phyloP scores from a whole-genome alignment of 441 rosid species.

The Pelargonium citronellum region DNA sequence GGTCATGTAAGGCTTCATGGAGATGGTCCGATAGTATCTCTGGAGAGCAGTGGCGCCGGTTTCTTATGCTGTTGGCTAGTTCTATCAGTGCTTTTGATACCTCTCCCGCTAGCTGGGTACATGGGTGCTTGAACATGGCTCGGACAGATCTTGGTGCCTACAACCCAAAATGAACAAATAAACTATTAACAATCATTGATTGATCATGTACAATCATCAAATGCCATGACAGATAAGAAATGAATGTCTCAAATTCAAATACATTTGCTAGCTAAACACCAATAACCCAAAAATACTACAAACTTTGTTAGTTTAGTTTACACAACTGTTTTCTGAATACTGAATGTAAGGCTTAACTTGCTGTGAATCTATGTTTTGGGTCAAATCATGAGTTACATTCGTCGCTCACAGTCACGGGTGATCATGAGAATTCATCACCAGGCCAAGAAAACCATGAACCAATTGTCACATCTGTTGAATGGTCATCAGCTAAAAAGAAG shows the following conservation, averaged over 20 bases:
- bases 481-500: neutral
- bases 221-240: too few relatives aligned
- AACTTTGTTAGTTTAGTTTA: neutral
- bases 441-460: neutral
- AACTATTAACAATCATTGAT: neutral
- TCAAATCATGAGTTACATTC: neutral
- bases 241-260: neutral
- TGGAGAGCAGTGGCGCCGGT: slow-evolving; percentile 65
- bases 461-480: neutral
- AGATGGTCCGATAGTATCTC: slow-evolving; percentile 68
- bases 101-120: slow-evolving; percentile 56
- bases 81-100: slow-evolving; percentile 58
- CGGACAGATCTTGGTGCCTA: slow-evolving; percentile 64
- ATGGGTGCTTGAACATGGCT: slow-evolving; percentile 62
- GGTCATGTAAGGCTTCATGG: slow-evolving; percentile 66
- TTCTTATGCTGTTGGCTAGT: slow-evolving; percentile 52
- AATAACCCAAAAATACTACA: neutral
- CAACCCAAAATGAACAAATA: neutral
- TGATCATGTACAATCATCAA: too few relatives aligned
- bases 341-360: neutral
- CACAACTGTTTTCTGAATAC: neutral
- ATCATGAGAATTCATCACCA: neutral
- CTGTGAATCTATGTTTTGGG: neutral
- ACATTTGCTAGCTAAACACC: neutral
- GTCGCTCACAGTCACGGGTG: neutral